These are phyloP conservation scores for Candida tunisiensis DNA, from an alignment of 1,139 yeast species.

Conservation along the genomic window DNA sequence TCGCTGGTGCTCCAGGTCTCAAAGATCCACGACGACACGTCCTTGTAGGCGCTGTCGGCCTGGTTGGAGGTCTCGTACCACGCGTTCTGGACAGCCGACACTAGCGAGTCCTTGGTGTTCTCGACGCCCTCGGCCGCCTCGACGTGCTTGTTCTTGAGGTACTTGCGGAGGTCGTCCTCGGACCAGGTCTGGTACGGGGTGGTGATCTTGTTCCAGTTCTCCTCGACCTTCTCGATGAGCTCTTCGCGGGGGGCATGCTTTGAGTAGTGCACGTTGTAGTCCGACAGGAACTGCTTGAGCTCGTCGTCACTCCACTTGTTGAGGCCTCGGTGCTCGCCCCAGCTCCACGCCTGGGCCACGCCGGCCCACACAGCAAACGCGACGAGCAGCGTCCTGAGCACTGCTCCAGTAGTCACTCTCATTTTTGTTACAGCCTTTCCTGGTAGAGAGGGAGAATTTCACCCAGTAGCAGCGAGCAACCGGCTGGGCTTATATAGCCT, in stretches of 20 bases:
- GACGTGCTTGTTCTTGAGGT: slow-evolving; percentile 24
- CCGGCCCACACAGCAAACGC: too few species aligned
- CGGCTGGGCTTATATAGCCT: too few species aligned
- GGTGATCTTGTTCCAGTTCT: slow-evolving; percentile 26
- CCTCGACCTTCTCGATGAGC: slow-evolving; percentile 28
- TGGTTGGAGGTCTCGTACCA: slow-evolving; percentile 5
- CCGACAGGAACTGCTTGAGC: slow-evolving; percentile 29
- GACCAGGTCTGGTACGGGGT: slow-evolving; percentile 28
- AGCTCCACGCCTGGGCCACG: too few species aligned
- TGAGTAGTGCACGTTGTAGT: slow-evolving; percentile 31
- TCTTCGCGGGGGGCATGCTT: slow-evolving; percentile 28
- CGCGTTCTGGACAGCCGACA: slow-evolving; percentile 4
- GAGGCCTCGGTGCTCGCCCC: too few species aligned
- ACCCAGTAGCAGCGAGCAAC: too few species aligned
- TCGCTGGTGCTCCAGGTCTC: slow-evolving; percentile 37
- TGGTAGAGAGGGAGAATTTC: too few species aligned
- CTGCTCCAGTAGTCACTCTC: too few species aligned
- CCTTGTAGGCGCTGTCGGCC: slow-evolving; percentile 17
- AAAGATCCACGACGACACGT: too few species aligned
- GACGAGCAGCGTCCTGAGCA: too few species aligned
- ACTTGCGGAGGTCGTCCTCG: slow-evolving; percentile 20
- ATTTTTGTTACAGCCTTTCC: too few species aligned
- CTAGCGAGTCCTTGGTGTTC: slow-evolving; percentile 21
- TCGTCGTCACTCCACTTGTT: slow-evolving; percentile 18
- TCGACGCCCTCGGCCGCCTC: slow-evolving; percentile 14